Evolutionary conservation across 208 protist species (phyloP), one percentile per base, ranked within the genome.

Genomic region (Herpetomonas samuelpessoai): DNA sequence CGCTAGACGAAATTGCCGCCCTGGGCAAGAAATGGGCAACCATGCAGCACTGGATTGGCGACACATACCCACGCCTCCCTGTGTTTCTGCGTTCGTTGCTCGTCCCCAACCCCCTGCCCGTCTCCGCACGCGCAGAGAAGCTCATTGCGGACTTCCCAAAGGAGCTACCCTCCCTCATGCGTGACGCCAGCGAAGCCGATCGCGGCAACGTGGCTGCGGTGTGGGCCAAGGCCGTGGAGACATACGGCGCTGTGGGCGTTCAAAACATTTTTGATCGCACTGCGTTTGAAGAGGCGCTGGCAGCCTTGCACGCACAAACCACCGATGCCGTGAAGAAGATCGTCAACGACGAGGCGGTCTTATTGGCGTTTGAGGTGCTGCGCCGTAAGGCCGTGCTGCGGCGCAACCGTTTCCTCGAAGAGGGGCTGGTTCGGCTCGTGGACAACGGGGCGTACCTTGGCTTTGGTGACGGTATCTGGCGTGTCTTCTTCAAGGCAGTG

Each of bases 21-120:
- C 70, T 95, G 18, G 46, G 31, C 24, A 44, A 49, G 45, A 64
- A 60, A 31, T 91, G 78, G 78, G 79, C 67, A 12, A 76, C 68
- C 27, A 65, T 95, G 75, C 61, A 76, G 57, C 86, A 91, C 57
- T 95, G 88, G 85, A 38, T 92, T 18, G 76, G 73, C 41, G 79
- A 90, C 21, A 44, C 56, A 30, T 29, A 80, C 62, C 83, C 85
- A 1, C 79, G 84, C 0, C 75, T 95, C 25, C 64, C 76, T 6
- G 38, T 88, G 29, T 92, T 80, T 55, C 57, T 95, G 25, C 50
- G 71, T 26, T 49, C 76, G 45, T 74, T 81, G 18, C 50, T 79
- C 21, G 66, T 91, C 10, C 29, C 38, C 3, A 57, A 86, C 14
- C 70, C 66, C 0, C 69, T 78, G 30, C 82, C 82, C 12, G 76